Evolutionary conservation across 2,329 filamentous ascomycete genomes (phyloP), one percentile per base, ranked within the genome.

Genomic region (Sclerotinia minor): DNA sequence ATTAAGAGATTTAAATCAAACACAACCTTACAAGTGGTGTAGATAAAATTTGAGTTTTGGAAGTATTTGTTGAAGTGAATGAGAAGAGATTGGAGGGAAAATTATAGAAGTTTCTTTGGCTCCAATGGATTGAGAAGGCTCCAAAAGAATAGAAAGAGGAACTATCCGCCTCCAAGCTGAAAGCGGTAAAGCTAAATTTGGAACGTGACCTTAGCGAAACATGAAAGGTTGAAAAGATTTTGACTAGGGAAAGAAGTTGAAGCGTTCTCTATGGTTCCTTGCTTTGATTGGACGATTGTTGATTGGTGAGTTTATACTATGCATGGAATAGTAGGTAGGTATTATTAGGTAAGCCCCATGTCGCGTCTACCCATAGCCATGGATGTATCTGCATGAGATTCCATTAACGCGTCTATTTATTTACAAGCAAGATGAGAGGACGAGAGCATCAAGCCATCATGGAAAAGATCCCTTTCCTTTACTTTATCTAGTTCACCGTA

Each of bases 11-110:
- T 67, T 52, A 50, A 45, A 52, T 53, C 35, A 47, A 44, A 29
- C 35, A 61, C 65, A 11, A 63, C 65, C 32, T 61, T 52, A 61
- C 47, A 52, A 65, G 67, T 41, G 35, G 24, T 54, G 45, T 49
- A 54, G 70, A 72, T 70, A 70, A 70, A 65, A 57, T 69, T 38
- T 65, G 35, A 44, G 32, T n/a, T 38, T 21, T 63, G 26, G 44
- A 17, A 44, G 35, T 63, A 47, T 41, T 67, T 50, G 44, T 55
- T 54, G 57, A 29, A 29, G 57, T 61, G 26, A 61, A 61, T 61
- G 59, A 50, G 35, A 41, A 58, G 26, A 54, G 52, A 65, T 66
- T 41, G 38, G 53, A 47, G 61, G 47, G 41, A 63, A 67, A 67
- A 67, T 61, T 61, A 66, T 59, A 60, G 64, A 66, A 66, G 64